Percentiles rank a stretch among this genome's conserved stretches.
Evolutionary conservation across 495 filamentous ascomycete species (phyloP).

Genomic region (Arthonia radiata): DNA sequence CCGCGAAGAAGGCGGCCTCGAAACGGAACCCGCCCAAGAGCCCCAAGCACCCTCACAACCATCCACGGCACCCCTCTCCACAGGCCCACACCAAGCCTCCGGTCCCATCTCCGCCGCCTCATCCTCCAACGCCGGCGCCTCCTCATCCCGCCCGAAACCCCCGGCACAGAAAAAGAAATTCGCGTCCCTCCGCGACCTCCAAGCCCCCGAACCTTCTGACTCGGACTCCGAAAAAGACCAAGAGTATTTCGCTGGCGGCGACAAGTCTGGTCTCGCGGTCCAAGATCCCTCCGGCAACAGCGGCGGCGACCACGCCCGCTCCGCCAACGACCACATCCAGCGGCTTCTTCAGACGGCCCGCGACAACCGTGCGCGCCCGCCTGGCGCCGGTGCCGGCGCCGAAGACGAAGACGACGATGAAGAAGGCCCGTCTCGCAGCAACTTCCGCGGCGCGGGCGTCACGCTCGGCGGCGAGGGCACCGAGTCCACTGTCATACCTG

Average conservation of each 20-base stretch:
- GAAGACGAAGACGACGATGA: conserved; percentile 30
- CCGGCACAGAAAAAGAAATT: conserved; percentile 18
- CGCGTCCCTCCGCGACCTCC: conserved; percentile 31
- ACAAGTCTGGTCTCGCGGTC: conserved; percentile 88
- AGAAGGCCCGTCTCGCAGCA: conserved; percentile 15
- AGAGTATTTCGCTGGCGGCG: conserved; percentile 81
- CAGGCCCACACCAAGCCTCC: background rate
- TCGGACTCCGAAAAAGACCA: conserved; percentile 38
- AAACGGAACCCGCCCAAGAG: conserved; percentile 7
- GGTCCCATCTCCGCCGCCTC: conserved; percentile 11
- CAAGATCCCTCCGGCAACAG: conserved; percentile 48
- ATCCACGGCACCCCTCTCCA: background rate
- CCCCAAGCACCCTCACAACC: conserved; percentile 10
- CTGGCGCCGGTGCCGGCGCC: too few species aligned
- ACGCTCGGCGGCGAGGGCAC: conserved; percentile 80
- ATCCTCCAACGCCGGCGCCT: conserved; percentile 13
- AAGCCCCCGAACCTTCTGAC: conserved; percentile 30
- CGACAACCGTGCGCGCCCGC: too few species aligned
- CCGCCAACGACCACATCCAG: conserved; percentile 38
- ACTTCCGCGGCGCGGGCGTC: conserved; percentile 57
- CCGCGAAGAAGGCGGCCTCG: conserved; percentile 26
- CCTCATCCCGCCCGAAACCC: conserved; percentile 11
- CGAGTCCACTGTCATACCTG: conserved; percentile 45
- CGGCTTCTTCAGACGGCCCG: conserved; percentile 47
- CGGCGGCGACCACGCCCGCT: conserved; percentile 17